A percentile compares a stretch with the other conserved stretches of the same genome.
phyloP scores from a whole-genome alignment of 75 land plant species.

The Pinus taeda region DNA sequence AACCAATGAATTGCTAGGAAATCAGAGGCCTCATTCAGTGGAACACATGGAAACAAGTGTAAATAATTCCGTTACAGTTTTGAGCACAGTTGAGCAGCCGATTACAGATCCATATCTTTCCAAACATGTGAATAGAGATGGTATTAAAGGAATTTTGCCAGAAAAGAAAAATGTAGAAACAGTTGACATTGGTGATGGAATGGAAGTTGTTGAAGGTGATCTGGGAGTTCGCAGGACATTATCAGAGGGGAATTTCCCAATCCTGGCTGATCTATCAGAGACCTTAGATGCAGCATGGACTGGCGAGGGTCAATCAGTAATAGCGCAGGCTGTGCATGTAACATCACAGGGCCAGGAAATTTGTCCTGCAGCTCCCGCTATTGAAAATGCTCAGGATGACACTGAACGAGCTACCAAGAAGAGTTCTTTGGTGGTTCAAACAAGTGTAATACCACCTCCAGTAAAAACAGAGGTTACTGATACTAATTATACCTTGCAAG shows the following conservation, averaged over 20 bases:
- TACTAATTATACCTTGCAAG: constrained; percentile 7
- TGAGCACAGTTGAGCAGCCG: not conserved
- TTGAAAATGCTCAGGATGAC: not conserved
- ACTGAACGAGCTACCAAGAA: not conserved
- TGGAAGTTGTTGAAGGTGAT: constrained; percentile 25
- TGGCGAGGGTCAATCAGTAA: constrained; percentile 24
- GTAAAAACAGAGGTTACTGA: constrained; percentile 13
- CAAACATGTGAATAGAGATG: not conserved
- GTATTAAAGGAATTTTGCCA: not conserved
- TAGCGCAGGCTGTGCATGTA: constrained; percentile 18
- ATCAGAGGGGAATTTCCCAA: constrained; percentile 54
- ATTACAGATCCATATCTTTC: not conserved
- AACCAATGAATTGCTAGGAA: not conserved
- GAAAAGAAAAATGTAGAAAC: not conserved
- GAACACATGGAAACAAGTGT: constrained; percentile 4
- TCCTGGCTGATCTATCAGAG: constrained; percentile 29
- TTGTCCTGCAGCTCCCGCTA: constrained; percentile 16
- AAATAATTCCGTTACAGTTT: not conserved
- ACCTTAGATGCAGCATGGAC: constrained; percentile 47
- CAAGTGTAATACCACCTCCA: not conserved
- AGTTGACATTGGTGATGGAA: not conserved
- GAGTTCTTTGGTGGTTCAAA: constrained; percentile 12
- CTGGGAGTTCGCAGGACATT: constrained; percentile 28
- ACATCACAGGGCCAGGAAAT: constrained; percentile 25
- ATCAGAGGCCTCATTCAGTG: not conserved